Evolutionary conservation across 257 asterid genomes (phyloP).

Genomic region (Jacaranda copaia): DNA sequence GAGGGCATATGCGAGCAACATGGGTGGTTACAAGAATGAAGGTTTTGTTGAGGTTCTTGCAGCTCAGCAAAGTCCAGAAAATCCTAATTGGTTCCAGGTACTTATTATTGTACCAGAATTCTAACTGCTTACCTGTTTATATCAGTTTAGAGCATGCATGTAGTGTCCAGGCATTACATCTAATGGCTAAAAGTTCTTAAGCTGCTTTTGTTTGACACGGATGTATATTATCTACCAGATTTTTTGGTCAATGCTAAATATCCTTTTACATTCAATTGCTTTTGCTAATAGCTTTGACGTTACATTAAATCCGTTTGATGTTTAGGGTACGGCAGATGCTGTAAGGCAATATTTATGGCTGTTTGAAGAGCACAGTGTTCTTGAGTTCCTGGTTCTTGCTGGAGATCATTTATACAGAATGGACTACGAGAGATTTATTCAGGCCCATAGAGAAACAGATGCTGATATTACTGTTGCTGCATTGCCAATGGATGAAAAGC

Average conservation of each 20-base stretch:
- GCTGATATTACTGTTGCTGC: conserved; percentile 99
- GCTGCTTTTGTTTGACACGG: conserved; percentile 18
- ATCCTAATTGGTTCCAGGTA: conserved; percentile 98
- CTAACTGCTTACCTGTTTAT: background rate
- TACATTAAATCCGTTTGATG: conserved; percentile 24
- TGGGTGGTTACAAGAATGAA: conserved; percentile 92
- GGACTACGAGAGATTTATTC: conserved; percentile 95
- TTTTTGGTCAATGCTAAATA: conserved; percentile 19
- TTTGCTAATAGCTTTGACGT: conserved; percentile 9
- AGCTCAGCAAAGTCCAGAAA: conserved; percentile 97
- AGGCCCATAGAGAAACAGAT: conserved; percentile 98
- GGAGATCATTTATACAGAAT: conserved; percentile 95
- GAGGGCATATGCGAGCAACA: conserved; percentile 88
- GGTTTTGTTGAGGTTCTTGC: conserved; percentile 99
- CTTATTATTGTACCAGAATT: conserved; percentile 14
- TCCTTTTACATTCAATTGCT: conserved; percentile 4
- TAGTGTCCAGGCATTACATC: background rate
- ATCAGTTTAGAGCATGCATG: conserved; percentile 15
- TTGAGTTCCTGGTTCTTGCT: conserved; percentile 86
- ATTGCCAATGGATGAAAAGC: conserved; percentile 93
- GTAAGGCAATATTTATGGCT: conserved; percentile 94
- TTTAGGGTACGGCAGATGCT: conserved; percentile 97
- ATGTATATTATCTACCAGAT: conserved; percentile 9
- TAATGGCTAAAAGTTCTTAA: conserved; percentile 19
- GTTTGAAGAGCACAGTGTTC: conserved; percentile 90